These are phyloP conservation scores for Talaromyces sp. DNA, from an alignment of 2,329 filamentous ascomycete species.

Conservation along the genomic window DNA sequence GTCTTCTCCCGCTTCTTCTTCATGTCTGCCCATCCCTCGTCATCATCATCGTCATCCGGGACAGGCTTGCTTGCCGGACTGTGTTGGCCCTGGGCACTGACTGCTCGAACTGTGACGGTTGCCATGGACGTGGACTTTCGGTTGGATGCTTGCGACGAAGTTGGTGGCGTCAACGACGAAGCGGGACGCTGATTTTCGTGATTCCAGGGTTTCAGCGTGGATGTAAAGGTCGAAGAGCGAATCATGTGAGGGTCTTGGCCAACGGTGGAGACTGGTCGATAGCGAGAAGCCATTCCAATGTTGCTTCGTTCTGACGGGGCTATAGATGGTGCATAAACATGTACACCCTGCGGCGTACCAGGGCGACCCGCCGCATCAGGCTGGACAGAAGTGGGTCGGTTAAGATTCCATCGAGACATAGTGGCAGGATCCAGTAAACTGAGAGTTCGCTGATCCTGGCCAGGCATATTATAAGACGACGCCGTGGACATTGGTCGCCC, in stretches of 20 bases:
- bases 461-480: conserved; percentile 20
- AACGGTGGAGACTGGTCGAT: conserved; percentile 77
- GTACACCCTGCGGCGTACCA: conserved; percentile 18
- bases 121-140: conserved; percentile 23
- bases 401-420: conserved; percentile 33
- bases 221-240: conserved; percentile 28
- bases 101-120: conserved; percentile 24
- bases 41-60: conserved; percentile 44
- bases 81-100: conserved; percentile 20
- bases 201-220: conserved; percentile 31
- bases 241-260: conserved; percentile 29
- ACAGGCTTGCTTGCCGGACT: conserved; percentile 15
- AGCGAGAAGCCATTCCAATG: conserved; percentile 80
- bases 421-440: conserved; percentile 70
- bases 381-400: conserved; percentile 29
- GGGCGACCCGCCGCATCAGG: conserved; percentile 22
- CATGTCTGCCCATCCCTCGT: conserved; percentile 48
- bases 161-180: conserved; percentile 18
- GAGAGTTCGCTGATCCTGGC: conserved; percentile 61
- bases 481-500: conserved; percentile 48
- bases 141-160: conserved; percentile 18
- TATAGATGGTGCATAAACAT: conserved; percentile 77
- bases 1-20: conserved; percentile 46
- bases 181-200: conserved; percentile 28
- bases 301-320: conserved; percentile 95